Evolutionary conservation across 345 rosid genomes (phyloP).

Genomic region (Aegle marmelos): DNA sequence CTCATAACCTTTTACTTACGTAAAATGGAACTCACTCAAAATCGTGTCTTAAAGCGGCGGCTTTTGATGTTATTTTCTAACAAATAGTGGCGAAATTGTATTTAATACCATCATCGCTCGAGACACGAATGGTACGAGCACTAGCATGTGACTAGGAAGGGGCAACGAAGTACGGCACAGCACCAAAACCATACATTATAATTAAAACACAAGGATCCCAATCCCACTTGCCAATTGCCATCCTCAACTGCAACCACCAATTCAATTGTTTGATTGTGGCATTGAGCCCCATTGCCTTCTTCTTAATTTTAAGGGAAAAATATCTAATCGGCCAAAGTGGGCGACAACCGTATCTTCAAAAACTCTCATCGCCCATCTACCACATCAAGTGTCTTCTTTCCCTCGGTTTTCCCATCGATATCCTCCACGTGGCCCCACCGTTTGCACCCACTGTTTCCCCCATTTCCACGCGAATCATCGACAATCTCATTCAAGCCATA

Average conservation of each 20-base stretch:
- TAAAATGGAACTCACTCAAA: too few species aligned
- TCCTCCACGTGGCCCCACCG: not conserved
- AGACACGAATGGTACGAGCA: too few species aligned
- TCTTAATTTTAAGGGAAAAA: not conserved
- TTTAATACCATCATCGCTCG: too few species aligned
- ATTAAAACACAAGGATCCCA: not conserved
- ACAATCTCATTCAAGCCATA: not conserved
- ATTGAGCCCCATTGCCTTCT: not conserved
- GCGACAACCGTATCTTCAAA: constrained; percentile 23
- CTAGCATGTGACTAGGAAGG: too few species aligned
- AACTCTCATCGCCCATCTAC: not conserved
- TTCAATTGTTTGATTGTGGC: not conserved
- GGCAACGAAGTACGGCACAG: too few species aligned
- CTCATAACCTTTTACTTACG: too few species aligned
- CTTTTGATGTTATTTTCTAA: too few species aligned
- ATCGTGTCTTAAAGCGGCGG: too few species aligned
- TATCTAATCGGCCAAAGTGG: not conserved
- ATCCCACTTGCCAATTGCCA: not conserved
- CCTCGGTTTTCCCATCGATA: not conserved
- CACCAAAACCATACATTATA: not conserved
- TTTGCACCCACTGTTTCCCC: not conserved
- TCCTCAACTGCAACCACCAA: not conserved
- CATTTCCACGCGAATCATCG: not conserved
- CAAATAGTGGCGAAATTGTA: too few species aligned
- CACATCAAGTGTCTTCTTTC: not conserved